phyloP scores from a whole-genome alignment of 2,329 filamentous ascomycete genomes.

The Microdochium nivale region DNA sequence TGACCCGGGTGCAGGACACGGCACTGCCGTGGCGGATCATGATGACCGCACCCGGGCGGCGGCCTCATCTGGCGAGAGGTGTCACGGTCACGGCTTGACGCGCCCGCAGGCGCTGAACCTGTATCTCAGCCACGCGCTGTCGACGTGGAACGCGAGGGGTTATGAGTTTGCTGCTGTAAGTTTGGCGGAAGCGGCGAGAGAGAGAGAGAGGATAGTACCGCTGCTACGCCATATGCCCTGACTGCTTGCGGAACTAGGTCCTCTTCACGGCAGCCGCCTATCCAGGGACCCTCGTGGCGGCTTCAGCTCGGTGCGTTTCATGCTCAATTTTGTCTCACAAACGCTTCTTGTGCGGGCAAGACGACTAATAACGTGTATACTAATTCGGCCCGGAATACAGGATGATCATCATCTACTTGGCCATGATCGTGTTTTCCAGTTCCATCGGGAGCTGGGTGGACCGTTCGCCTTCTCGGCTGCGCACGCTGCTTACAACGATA shows the following conservation, averaged over 20 bases:
- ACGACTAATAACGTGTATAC: no score
- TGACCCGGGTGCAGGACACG: no score
- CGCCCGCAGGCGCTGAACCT: constrained; percentile 27
- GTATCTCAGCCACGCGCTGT: constrained; percentile 45
- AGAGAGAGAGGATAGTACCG: neutral
- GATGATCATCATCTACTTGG: constrained; percentile 24
- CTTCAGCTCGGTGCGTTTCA: constrained; percentile 24
- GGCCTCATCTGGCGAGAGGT: no score
- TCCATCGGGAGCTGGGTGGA: constrained; percentile 33
- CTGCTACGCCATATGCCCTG: no score
- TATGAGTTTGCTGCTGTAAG: constrained; percentile 47
- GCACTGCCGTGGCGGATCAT: no score
- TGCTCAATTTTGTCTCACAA: no score
- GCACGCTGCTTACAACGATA: constrained; percentile 30
- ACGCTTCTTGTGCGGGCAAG: no score
- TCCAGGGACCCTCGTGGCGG: constrained; percentile 29
- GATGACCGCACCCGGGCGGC: no score
- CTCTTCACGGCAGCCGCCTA: constrained; percentile 43
- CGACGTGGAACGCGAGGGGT: constrained; percentile 47
- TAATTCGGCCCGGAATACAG: constrained; percentile 5
- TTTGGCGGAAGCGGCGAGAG: neutral
- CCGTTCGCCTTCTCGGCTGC: constrained; percentile 25
- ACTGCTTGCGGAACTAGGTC: constrained; percentile 18
- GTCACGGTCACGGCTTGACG: constrained; percentile 12
- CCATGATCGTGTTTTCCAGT: constrained; percentile 31